A percentile compares a stretch with the other conserved stretches of the same genome.
phyloP scores from a whole-genome alignment of 257 asterid species.

The Knoxia roxburghii region DNA sequence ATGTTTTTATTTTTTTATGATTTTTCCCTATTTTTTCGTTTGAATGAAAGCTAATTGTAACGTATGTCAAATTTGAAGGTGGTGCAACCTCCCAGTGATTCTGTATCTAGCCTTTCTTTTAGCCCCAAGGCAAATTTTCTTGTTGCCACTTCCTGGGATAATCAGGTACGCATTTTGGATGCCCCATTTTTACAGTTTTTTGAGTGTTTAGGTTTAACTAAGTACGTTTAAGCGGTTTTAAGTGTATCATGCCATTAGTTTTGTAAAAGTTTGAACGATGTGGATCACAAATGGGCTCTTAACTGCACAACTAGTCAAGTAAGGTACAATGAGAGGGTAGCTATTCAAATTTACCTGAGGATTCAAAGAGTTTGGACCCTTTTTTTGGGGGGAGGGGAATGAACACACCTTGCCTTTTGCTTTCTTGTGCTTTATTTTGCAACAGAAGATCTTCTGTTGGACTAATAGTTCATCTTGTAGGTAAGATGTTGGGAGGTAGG shows the following conservation, averaged over 20 bases:
- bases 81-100: constrained; percentile 71
- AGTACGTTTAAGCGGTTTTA: background rate
- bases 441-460: background rate
- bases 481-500: constrained; percentile 93
- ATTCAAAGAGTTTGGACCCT: background rate
- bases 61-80: constrained; percentile 33
- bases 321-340: background rate
- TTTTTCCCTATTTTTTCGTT: background rate
- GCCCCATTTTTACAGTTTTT: background rate
- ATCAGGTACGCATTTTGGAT: constrained; percentile 47
- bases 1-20: background rate
- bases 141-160: constrained; percentile 93
- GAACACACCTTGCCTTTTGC: too few species aligned
- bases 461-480: constrained; percentile 31
- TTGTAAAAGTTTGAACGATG: background rate
- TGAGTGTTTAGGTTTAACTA: background rate
- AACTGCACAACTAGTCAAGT: background rate
- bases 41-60: background rate
- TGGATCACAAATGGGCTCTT: background rate
- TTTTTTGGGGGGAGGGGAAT: background rate
- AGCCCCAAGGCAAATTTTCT: constrained; percentile 80
- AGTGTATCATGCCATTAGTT: background rate
- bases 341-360: background rate
- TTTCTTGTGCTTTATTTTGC: too few species aligned
- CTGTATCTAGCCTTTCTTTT: constrained; percentile 77